Evolutionary conservation across 2,329 filamentous ascomycete species (phyloP).

Genomic region (Pestalotiopsis sp.): DNA sequence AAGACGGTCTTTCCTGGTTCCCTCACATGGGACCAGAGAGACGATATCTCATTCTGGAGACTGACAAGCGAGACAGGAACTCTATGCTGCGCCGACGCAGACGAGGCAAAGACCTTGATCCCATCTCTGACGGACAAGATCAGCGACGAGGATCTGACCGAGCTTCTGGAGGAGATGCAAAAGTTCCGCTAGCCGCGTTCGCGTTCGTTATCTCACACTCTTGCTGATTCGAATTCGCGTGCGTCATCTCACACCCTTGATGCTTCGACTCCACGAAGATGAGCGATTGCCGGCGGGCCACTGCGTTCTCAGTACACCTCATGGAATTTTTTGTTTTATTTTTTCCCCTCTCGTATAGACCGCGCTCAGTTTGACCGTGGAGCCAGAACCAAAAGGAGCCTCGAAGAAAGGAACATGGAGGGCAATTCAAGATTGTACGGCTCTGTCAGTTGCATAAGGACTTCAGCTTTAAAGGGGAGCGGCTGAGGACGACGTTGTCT

Average conservation of each 20-base stretch:
- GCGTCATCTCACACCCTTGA: too few relatives aligned
- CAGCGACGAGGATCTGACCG: conserved; percentile 82
- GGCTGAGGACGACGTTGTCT: neutral
- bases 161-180: conserved; percentile 86
- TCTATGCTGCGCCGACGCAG: conserved; percentile 86
- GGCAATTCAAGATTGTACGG: neutral
- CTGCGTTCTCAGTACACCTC: neutral
- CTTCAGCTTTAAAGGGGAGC: conserved; percentile 1
- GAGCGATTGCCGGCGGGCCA: neutral
- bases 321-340: too few relatives aligned
- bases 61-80: conserved; percentile 62
- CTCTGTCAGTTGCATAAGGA: conserved; percentile 8
- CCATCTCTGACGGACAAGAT: conserved; percentile 90
- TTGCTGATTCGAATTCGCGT: too few relatives aligned
- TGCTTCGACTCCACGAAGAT: neutral
- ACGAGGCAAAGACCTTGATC: conserved; percentile 96
- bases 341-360: neutral
- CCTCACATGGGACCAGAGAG: neutral
- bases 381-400: neutral
- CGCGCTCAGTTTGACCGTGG: neutral
- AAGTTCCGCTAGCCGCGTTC: conserved; percentile 57
- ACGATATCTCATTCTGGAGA: conserved; percentile 16
- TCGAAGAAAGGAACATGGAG: neutral
- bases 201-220: neutral
- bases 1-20: neutral